phyloP scores from a whole-genome alignment of 106 monocot species.

The Allium sativum region DNA sequence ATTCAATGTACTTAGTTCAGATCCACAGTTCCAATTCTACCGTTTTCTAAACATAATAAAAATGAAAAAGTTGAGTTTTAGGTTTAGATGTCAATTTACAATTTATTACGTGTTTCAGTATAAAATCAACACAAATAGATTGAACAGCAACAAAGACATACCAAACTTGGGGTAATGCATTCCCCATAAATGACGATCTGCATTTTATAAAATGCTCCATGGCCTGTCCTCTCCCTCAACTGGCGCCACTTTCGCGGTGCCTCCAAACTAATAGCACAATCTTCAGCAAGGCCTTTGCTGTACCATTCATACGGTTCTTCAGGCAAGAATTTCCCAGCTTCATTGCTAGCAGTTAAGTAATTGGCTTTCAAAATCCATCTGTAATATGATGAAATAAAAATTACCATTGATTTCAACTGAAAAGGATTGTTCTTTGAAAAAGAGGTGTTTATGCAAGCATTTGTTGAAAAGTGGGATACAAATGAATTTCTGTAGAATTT shows the following conservation, averaged over 20 bases:
- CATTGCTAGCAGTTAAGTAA: constrained; percentile 66
- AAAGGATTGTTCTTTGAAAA: too few relatives aligned
- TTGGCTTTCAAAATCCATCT: constrained; percentile 94
- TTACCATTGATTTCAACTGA: too few relatives aligned
- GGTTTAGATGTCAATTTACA: too few relatives aligned
- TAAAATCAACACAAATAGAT: background rate
- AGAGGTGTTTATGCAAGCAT: too few relatives aligned
- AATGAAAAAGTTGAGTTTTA: too few relatives aligned
- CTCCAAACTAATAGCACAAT: constrained; percentile 70
- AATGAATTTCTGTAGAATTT: too few relatives aligned
- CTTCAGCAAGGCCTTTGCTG: constrained; percentile 48
- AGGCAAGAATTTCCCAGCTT: constrained; percentile 58
- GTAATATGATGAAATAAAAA: background rate
- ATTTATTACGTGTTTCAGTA: background rate
- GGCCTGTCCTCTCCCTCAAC: constrained; percentile 63
- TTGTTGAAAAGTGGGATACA: too few relatives aligned
- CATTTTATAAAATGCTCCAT: constrained; percentile 79
- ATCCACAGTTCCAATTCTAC: too few relatives aligned
- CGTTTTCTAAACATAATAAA: too few relatives aligned
- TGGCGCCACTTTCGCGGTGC: constrained; percentile 87
- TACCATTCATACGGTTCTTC: constrained; percentile 94
- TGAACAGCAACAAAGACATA: constrained; percentile 3
- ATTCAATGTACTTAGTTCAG: too few relatives aligned
- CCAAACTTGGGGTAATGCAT: constrained; percentile 79
- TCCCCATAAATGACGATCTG: constrained; percentile 79